Percentiles rank a stretch among this genome's conserved stretches.
Evolutionary conservation across 495 filamentous ascomycete species (phyloP).

Genomic region (Neurospora sp.): DNA sequence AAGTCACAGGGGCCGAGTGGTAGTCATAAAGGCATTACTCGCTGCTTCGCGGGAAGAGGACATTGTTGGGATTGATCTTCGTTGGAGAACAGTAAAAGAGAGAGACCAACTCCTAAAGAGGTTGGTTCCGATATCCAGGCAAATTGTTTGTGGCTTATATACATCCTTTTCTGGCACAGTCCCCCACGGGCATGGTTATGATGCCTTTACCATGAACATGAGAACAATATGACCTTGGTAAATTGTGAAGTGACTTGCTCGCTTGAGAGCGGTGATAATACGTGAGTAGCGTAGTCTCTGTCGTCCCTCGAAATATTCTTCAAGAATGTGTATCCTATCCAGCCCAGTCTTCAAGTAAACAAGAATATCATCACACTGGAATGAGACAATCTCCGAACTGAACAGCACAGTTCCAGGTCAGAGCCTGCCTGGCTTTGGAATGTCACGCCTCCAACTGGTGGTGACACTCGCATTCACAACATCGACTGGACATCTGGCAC

Average conservation of each 20-base stretch:
- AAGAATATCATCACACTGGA: background rate
- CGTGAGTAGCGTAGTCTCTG: background rate
- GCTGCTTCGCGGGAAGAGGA: no score
- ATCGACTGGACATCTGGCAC: background rate
- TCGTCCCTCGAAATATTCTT: background rate
- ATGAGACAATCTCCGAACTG: background rate
- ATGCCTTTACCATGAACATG: no score
- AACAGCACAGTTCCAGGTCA: background rate
- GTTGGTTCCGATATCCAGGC: no score
- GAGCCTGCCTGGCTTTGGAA: background rate
- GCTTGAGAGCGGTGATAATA: background rate
- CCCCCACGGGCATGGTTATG: no score
- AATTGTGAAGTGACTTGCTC: background rate
- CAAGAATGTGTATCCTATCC: background rate
- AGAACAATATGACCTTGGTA: no score
- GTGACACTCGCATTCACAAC: background rate
- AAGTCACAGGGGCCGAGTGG: no score
- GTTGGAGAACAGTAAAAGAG: no score
- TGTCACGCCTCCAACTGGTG: background rate
- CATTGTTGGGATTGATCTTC: no score
- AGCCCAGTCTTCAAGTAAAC: background rate
- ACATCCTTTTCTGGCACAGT: no score
- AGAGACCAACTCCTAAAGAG: no score
- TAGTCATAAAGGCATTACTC: no score
- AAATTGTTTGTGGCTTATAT: no score